Evolutionary conservation across 2,329 filamentous ascomycete genomes (phyloP), one percentile per base, ranked within the genome.

Genomic region (Fusarium ambrosium): DNA sequence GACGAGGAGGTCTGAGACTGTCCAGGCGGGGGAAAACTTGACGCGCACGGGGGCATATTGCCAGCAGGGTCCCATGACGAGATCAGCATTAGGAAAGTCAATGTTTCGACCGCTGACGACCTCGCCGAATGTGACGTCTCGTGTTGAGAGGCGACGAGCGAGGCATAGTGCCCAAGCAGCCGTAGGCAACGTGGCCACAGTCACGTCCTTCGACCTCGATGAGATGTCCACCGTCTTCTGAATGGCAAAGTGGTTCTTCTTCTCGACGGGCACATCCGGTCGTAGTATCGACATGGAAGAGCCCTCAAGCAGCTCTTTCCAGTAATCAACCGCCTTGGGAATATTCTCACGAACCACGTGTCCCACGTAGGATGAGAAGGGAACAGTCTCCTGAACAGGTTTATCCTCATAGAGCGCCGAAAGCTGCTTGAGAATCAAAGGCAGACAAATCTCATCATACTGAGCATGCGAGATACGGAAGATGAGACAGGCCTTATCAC

Each of bases 391-490:
- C 5, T 78, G 76, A 0, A 80, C 78, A 0, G 80, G 72, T 45
- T 74, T 71, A 63, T 69, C 70, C 51, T 79, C 66, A 69, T 83
- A 83, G 7, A 92, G 83, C 0, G 86, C 85, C 4, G 88, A 89
- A 45, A 93, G 87, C 77, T 92, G 90, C 20, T 85, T 86, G 67
- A 93, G 87, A 22, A 93, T 86, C n/a, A 87, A 83, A 0, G 90
- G 89, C 10, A 93, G 85, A 73, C 89, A 93, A 24, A 93, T 90
- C 72, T 92, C 92, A 73, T 93, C 92, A 78, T 93, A 93, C 74
- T 93, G 91, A 1, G 91, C 89, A 79, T 93, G 92, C 0, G 91
- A 93, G 65, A 93, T 87, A 66, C 91, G 88, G 79, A 92, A 87
- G 68, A 89, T 83, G 16, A 93, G 87, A 58, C 83, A 86, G 37